Conservation (phyloP, 495 filamentous ascomycete genomes). For the Massariosphaeria phaeospora region DNA sequence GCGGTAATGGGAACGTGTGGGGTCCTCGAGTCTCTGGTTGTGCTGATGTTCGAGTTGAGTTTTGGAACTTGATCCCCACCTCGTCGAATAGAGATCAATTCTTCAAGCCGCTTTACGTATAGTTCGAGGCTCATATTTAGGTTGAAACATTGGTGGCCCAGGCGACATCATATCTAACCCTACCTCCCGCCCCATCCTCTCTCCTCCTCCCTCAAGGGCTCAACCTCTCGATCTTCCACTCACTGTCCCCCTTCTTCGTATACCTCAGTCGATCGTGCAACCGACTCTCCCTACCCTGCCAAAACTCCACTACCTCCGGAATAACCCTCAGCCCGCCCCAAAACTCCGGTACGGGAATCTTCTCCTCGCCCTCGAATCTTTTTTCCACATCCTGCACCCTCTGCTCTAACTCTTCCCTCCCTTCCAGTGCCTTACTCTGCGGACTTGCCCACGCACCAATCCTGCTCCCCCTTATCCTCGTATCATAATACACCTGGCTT, state of each 20-base stretch:
- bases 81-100: too few relatives aligned
- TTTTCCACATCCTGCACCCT: conserved; percentile 67
- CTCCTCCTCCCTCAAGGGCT: conserved; percentile 17
- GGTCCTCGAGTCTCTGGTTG: too few relatives aligned
- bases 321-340: conserved; percentile 86
- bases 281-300: conserved; percentile 83
- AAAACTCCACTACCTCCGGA: conserved; percentile 86
- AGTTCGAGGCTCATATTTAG: too few relatives aligned
- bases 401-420: conserved; percentile 58
- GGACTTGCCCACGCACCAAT: conserved; percentile 91
- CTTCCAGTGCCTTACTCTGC: conserved; percentile 71
- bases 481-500: conserved; percentile 83
- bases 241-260: conserved; percentile 47
- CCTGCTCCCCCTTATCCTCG: conserved; percentile 68
- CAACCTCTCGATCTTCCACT: conserved; percentile 39
- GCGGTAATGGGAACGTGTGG: too few relatives aligned
- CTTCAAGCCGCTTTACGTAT: too few relatives aligned
- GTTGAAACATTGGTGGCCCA: too few relatives aligned
- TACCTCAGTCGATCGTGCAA: conserved; percentile 93
- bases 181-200: too few relatives aligned
- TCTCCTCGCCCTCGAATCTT: conserved; percentile 64
- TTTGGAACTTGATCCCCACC: too few relatives aligned
- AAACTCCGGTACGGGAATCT: conserved; percentile 85
- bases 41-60: too few relatives aligned
- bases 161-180: too few relatives aligned